Percentiles rank a stretch among this genome's conserved stretches.
phyloP scores from a whole-genome alignment of 169 alveolate genomes.

The Besnoitia besnoiti region DNA sequence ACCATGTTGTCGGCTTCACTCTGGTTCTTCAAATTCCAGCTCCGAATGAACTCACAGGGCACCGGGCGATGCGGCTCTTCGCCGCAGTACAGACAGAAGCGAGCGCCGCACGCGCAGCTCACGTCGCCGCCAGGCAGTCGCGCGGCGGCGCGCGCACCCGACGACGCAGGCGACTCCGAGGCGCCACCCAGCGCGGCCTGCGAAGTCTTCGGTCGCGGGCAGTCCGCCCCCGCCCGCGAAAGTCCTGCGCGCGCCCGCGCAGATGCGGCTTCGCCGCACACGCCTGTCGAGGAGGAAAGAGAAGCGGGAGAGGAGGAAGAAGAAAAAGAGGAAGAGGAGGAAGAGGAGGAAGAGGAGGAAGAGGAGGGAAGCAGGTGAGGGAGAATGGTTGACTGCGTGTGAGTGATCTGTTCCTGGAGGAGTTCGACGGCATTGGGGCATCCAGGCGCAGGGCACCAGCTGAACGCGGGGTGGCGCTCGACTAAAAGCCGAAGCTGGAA shows the following conservation, averaged over 20 bases:
- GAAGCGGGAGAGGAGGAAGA: neutral
- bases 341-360: neutral
- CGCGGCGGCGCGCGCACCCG: neutral
- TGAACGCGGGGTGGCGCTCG: conserved; percentile 74
- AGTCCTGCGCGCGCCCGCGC: too few relatives aligned
- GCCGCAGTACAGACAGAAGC: conserved; percentile 81
- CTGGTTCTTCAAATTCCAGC: conserved; percentile 75
- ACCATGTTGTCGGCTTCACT: conserved; percentile 80
- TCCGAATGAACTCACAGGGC: conserved; percentile 78
- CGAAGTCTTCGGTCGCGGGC: too few relatives aligned
- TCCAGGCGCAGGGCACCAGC: conserved; percentile 87
- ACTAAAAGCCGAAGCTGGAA: conserved; percentile 28
- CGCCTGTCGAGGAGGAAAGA: neutral
- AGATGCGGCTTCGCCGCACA: too few relatives aligned
- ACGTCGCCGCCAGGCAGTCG: conserved; percentile 66
- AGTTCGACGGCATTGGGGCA: conserved; percentile 79
- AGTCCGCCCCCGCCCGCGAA: too few relatives aligned
- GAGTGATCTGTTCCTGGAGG: conserved; percentile 47
- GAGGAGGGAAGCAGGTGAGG: neutral
- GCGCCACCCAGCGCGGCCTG: too few relatives aligned
- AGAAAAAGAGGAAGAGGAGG: neutral
- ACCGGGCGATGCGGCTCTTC: conserved; percentile 85
- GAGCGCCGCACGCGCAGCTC: conserved; percentile 81
- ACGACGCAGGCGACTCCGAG: neutral
- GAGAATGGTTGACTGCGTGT: too few relatives aligned